Base-by-base conservation (phyloP, 2,329 filamentous ascomycete genomes). In the Pseudocercospora macadamiae region DNA sequence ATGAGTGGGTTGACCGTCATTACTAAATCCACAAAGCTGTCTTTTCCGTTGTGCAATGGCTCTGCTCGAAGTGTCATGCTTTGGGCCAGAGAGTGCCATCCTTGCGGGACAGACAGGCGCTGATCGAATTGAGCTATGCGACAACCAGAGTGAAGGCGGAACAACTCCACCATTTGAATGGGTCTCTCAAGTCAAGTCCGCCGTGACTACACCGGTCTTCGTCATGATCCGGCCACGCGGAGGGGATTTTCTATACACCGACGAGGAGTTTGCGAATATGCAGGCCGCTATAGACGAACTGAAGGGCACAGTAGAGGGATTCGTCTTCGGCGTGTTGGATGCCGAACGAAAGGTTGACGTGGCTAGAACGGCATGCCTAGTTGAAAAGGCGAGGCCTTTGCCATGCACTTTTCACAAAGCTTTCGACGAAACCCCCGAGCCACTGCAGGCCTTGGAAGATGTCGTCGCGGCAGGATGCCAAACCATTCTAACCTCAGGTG, bases 321-420 rank as follows among this genome's bases (percentile, higher is more conserved):
- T 83, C 60, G 82, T 84, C 1, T 82, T 84, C 60, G 82, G 82
- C 0, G 74, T 83, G 26, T 65, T 84, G 26, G 67, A 71, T 19
- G 19, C 25, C 1, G 48, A 67, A 5, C 36, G 57, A 1, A 52
- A 54, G 2, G 68, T 85, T 3, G 80, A 84, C 62, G 58, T 71
- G 3, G 57, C 59, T n/a, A 70, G 74, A 19, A 82, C 78, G 48
- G 64, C 58, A 19, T 69, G 75, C 47, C 67, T 84, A 4, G 75
- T 84, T 0, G 55, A 66, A 10, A 60, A 75, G 2, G 80, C 81
- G 1, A 66, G 62, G 2, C 74, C 75, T 3, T 65, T 75, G 23
- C 77, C 78, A 2, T 83, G 81, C 65, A 84, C 82, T 2, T 85
- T 85, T 53, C 82, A 84, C 65, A 75, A 81, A 6, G 82, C 82